phyloP scores from a whole-genome alignment of 768 basidiomycete genomes.

The Coprinellus micaceus region DNA sequence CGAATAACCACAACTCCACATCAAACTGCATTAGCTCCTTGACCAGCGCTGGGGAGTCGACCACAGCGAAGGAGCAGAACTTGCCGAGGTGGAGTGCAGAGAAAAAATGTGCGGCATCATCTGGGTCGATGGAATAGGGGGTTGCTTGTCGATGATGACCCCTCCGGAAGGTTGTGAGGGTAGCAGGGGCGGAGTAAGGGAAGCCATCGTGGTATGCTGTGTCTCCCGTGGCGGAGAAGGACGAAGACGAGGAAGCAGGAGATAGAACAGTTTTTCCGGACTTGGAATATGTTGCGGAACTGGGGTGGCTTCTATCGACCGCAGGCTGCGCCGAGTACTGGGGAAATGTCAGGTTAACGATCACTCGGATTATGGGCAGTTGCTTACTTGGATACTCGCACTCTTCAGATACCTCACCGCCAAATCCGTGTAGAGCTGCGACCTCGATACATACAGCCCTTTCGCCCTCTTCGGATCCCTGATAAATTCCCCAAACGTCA shows the following conservation, averaged over 20 bases:
- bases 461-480: not conserved
- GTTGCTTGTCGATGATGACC: not conserved
- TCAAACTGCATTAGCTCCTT: constrained; percentile 1
- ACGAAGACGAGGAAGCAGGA: not conserved
- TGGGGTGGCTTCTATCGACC: not conserved
- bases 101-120: not conserved
- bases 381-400: not conserved
- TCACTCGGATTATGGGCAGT: not conserved
- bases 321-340: not conserved
- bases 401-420: constrained; percentile 4
- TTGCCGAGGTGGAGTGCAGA: constrained; percentile 1
- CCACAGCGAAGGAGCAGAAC: constrained; percentile 2
- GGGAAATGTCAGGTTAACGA: not conserved
- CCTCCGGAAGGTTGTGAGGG: not conserved
- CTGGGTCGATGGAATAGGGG: not conserved
- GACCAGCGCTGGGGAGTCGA: not conserved
- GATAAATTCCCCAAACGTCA: not conserved
- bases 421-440: constrained; percentile 3
- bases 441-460: not conserved
- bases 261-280: not conserved
- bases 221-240: not conserved
- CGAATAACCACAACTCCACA: constrained; percentile 3
- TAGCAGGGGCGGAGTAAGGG: not conserved
- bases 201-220: not conserved
- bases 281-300: not conserved